Evolutionary conservation across 768 basidiomycete species (phyloP), one percentile per base, ranked within the genome.

Genomic region (Mycena galericulata): DNA sequence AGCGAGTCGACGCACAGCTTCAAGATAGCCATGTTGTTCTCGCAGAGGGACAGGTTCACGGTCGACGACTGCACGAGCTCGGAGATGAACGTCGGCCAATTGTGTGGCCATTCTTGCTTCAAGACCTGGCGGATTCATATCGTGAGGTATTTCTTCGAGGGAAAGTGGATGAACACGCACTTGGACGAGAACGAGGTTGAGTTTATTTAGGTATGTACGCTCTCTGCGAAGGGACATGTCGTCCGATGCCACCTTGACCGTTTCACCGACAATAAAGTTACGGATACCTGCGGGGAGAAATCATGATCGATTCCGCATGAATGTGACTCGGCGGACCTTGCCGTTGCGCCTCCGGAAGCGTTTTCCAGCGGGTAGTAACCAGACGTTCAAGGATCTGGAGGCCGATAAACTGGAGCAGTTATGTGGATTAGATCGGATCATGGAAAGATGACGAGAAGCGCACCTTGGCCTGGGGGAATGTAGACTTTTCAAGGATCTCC

Each of bases 11-110:
- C 68, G 54, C 65, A 70, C 20, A 99, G 87, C 75, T 95, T 94
- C 74, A 99, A 86, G 78, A 99, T 99, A 79, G 95, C 89, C 98
- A 99, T 99, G 83, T 99, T 99, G 86, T 99, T 99, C 83, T 99
- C 98, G 87, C 98, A 99, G 26, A 99, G 88, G 2, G 95, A 91
- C 38, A 98, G 89, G 77, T 96, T 98, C 49, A 94, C 95, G 79
- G 97, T 97, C 40, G 97, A 99, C 10, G 97, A 98, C 73, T 96
- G 92, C 66, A 99, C 96, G 54, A 99, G 93, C 79, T 99, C 97
- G 11, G 94, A 90, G 74, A 98, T 97, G 84, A 98, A 99, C 17
- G 88, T 94, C 29, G 98, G 97, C 98, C 97, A 99, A 76, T 97
- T 96, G 78, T 98, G 95, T 27, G 97, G 97, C 98, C 98, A 99